A percentile compares a stretch with the other conserved stretches of the same genome.
phyloP scores from a whole-genome alignment of 2,329 filamentous ascomycete species.

The Trichoderma pleuroti region DNA sequence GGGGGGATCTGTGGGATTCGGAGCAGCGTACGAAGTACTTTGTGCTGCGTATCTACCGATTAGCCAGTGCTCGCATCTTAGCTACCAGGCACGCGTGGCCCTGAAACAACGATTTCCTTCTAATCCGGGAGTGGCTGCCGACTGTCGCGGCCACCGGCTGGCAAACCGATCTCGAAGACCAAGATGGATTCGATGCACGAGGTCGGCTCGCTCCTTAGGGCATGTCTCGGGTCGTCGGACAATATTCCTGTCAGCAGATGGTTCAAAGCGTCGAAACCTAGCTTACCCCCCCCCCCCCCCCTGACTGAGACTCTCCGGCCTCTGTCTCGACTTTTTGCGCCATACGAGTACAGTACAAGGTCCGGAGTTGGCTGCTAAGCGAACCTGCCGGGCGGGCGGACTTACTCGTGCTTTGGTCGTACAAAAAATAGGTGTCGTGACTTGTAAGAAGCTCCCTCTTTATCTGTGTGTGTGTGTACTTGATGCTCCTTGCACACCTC shows the following conservation, averaged over 20 bases:
- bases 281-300: no score
- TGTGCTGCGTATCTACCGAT: not conserved
- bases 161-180: constrained; percentile 11
- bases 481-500: not conserved
- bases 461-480: not conserved
- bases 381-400: not conserved
- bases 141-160: constrained; percentile 4
- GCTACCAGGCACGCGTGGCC: not conserved
- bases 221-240: constrained; percentile 8
- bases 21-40: not conserved
- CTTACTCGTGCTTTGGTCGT: not conserved
- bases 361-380: not conserved
- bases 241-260: constrained; percentile 6
- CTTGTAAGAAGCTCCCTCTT: not conserved
- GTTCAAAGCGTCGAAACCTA: not conserved
- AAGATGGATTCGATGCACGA: not conserved
- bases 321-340: not conserved
- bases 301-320: not conserved
- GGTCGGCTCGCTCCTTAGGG: not conserved
- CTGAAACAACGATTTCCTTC: not conserved
- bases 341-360: not conserved
- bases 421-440: not conserved
- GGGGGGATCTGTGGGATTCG: not conserved
- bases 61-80: not conserved
- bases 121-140: constrained; percentile 12